Evolutionary conservation across 2,329 filamentous ascomycete genomes (phyloP), one percentile per base, ranked within the genome.

Genomic region (Thelonectria olida): DNA sequence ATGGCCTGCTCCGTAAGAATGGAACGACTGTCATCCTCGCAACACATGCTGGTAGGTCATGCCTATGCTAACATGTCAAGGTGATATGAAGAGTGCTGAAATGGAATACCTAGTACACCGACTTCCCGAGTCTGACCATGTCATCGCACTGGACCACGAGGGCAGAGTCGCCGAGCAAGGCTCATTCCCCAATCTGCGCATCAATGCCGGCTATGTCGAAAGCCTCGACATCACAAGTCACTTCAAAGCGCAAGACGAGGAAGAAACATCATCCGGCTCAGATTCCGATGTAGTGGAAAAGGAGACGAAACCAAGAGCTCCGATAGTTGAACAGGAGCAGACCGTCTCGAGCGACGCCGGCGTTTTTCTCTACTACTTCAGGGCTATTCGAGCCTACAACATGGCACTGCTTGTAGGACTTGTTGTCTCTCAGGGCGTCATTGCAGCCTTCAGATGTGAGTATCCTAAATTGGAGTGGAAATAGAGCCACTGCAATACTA

Each of bases 161-260:
- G 80, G 81, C 0, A 73, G 65, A 2, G 66, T 84, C 15, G 59
- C 78, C 1, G 80, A 84, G 27, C 78, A 84, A 55, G 74, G 74
- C 3, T 73, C 67, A 0, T 84, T 80, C 44, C 51, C 71, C 6
- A 66, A 78, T 6, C 73, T 84, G 1, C 68, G 77, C 45, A 67
- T 65, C 1, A 71, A 72, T n/a, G 68, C 72, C 2, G 75, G 75
- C 22, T 81, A 81, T 22, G 71, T 80, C 1, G 67, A 77, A 17
- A 74, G 69, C 20, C 72, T 81, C 2, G 75, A 75, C 2, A 68
- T 80, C 19, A 71, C 75, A 6, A 69, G 56, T 6, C 55, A 67
- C 6, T 53, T 60, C 17, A 23, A 55, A 10, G 61, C 63, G 1
- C 65, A 70, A 5, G 49, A 67, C 3, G 27, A 48, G 7, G 54